Conservation (phyloP, 2,329 filamentous ascomycete genomes). For the Dactylellina leptospora region DNA sequence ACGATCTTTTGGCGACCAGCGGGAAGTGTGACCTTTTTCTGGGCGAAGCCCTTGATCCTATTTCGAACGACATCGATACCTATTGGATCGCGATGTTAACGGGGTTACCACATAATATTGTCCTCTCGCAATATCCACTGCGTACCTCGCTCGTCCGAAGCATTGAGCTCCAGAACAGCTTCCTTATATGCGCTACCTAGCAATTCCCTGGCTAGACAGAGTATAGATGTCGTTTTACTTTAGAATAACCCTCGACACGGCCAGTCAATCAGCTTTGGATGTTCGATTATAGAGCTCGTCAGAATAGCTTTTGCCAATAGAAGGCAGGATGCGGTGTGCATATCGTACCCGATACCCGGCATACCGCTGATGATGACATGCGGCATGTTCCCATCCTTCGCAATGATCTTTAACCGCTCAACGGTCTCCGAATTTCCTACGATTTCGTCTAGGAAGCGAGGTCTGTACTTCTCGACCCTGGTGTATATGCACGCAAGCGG, state of each 20-base stretch:
- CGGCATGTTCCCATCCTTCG: constrained; percentile 98
- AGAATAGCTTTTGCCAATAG: background rate
- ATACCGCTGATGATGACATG: constrained; percentile 99
- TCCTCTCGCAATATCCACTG: constrained; percentile 62
- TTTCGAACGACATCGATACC: constrained; percentile 96
- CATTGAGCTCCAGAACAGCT: constrained; percentile 94
- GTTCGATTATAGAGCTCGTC: constrained; percentile 1
- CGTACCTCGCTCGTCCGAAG: constrained; percentile 87
- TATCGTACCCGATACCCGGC: constrained; percentile 81
- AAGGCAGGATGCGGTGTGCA: constrained; percentile 2
- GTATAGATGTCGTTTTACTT: constrained; percentile 87
- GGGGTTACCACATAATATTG: background rate
- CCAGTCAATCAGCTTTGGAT: constrained; percentile 23
- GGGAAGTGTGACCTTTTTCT: constrained; percentile 97
- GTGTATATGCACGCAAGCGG: background rate
- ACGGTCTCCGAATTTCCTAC: constrained; percentile 98
- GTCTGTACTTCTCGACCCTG: constrained; percentile 98
- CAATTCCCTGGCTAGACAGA: constrained; percentile 90
- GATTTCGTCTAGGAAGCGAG: constrained; percentile 92
- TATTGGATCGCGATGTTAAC: constrained; percentile 61
- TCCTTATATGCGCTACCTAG: constrained; percentile 96
- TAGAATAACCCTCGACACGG: constrained; percentile 15
- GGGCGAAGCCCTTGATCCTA: constrained; percentile 96
- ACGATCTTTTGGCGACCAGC: constrained; percentile 92
- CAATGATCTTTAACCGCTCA: constrained; percentile 96